A percentile compares a stretch with the other conserved stretches of the same genome.
phyloP scores from a whole-genome alignment of 306 rosid species.

The Gleditsia sinensis region DNA sequence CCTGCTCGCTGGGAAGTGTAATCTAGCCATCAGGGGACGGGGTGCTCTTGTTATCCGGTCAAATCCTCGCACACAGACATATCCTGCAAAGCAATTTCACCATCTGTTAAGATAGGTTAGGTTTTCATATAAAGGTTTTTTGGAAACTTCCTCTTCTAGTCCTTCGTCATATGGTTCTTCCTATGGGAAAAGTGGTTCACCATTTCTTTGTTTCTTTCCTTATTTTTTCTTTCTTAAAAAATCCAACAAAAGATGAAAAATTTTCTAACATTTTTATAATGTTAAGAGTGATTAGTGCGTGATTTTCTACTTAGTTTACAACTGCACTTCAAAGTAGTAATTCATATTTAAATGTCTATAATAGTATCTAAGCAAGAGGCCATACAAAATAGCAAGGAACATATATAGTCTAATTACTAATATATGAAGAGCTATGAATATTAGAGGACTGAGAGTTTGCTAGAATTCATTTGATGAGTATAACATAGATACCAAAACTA shows the following conservation, averaged over 20 bases:
- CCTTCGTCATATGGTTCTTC: background rate
- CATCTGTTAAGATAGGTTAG: slow-evolving; percentile 16
- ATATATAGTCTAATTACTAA: background rate
- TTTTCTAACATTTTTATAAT: background rate
- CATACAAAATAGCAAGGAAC: background rate
- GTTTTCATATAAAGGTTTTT: background rate
- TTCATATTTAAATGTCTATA: background rate
- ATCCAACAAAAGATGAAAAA: background rate
- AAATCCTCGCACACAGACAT: slow-evolving; percentile 89
- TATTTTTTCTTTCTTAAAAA: background rate
- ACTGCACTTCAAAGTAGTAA: background rate
- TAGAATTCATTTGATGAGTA: background rate
- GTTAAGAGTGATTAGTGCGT: background rate
- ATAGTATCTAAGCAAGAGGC: background rate
- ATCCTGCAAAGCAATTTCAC: slow-evolving; percentile 59
- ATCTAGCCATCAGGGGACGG: slow-evolving; percentile 75
- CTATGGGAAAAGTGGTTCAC: background rate
- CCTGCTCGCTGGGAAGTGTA: slow-evolving; percentile 83
- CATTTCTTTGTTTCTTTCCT: background rate
- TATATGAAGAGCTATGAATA: background rate
- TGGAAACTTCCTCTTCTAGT: background rate
- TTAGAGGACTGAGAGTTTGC: background rate
- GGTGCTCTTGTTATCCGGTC: slow-evolving; percentile 68
- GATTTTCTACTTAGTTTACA: background rate
- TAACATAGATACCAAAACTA: background rate